Conservation (phyloP, 2,329 filamentous ascomycete genomes). For the Colletotrichum liaoningense region DNA sequence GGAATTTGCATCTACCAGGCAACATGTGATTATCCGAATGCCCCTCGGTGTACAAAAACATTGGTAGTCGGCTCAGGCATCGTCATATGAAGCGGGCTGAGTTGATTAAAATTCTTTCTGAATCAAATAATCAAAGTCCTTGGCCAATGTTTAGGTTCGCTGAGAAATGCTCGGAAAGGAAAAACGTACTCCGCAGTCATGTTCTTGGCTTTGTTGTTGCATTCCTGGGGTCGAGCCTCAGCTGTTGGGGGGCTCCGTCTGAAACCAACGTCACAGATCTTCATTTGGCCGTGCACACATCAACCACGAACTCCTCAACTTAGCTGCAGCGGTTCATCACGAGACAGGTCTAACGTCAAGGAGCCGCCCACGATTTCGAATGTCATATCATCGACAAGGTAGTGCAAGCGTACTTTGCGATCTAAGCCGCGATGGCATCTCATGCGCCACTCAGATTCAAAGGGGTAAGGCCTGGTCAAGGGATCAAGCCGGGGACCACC, state of each 20-base stretch:
- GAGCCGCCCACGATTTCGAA: not conserved
- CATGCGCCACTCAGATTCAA: constrained; percentile 6
- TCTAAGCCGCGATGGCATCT: not conserved
- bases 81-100: too few species aligned
- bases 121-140: too few species aligned
- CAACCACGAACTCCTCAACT: too few species aligned
- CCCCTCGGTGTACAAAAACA: too few species aligned
- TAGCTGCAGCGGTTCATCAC: too few species aligned
- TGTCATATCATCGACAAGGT: not conserved
- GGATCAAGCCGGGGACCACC: constrained; percentile 41
- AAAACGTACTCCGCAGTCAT: not conserved
- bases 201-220: not conserved
- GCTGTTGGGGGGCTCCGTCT: not conserved
- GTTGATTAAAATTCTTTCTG: too few species aligned
- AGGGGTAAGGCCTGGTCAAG: constrained; percentile 11
- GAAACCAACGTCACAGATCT: not conserved
- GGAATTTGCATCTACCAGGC: too few species aligned
- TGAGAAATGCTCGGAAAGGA: not conserved
- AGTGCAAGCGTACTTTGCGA: not conserved
- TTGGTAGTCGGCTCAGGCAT: too few species aligned
- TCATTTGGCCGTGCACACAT: not conserved
- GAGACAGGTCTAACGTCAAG: not conserved
- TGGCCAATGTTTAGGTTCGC: not conserved
- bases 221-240: not conserved
- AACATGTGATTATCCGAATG: too few species aligned